Percentiles rank a stretch among this genome's conserved stretches.
Evolutionary conservation across 352 stramenopile genomes (phyloP).

Genomic region (Aphanomyces cochlioides): DNA sequence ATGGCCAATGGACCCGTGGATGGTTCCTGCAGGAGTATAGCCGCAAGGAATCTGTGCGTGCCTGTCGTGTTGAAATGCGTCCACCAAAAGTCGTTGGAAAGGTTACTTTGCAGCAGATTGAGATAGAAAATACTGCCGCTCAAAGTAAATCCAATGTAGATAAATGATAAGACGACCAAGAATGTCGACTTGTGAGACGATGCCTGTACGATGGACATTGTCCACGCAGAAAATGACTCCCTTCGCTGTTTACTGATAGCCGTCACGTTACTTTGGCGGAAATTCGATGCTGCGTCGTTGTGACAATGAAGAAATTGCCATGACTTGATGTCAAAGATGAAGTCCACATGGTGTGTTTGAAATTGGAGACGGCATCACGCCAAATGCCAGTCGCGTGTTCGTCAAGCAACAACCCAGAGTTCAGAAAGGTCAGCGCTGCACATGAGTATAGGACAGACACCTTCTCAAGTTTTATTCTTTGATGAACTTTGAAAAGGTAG

Average conservation of each 20-base stretch:
- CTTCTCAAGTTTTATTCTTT: too few relatives aligned
- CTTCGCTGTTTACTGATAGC: too few relatives aligned
- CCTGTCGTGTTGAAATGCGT: conserved; percentile 14
- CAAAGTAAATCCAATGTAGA: too few relatives aligned
- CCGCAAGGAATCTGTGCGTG: background rate
- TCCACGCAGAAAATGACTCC: too few relatives aligned
- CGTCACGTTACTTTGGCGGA: background rate
- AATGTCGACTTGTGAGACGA: too few relatives aligned
- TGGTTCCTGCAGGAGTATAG: background rate
- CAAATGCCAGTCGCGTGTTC: background rate
- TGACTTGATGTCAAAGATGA: background rate
- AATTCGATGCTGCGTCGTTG: background rate
- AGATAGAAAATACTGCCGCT: conserved; percentile 9
- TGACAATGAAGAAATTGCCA: background rate
- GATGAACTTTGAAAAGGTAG: too few relatives aligned
- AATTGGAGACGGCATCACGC: background rate
- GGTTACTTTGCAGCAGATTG: background rate
- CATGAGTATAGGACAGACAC: too few relatives aligned
- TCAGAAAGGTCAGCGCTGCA: too few relatives aligned
- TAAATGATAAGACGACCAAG: too few relatives aligned
- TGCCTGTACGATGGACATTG: too few relatives aligned
- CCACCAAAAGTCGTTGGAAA: conserved; percentile 26
- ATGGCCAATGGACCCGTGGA: background rate
- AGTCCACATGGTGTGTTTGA: background rate
- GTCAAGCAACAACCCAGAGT: too few relatives aligned